phyloP scores from a whole-genome alignment of 257 asterid genomes.

The Euphrasia confusa region DNA sequence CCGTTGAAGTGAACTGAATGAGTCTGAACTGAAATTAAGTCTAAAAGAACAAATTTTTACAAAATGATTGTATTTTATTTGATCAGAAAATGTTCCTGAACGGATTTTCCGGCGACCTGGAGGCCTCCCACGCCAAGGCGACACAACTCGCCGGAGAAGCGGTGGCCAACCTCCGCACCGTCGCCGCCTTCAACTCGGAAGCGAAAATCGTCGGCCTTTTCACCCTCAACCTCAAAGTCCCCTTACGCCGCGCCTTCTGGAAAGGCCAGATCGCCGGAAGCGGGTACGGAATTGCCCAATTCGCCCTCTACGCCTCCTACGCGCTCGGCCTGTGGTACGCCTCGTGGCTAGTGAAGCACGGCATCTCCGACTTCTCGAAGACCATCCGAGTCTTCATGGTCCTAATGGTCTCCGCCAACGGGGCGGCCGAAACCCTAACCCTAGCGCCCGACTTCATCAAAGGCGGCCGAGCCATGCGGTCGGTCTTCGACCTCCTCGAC shows the following conservation, averaged over 20 bases:
- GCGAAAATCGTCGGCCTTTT: slow-evolving; percentile 62
- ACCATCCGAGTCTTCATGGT: slow-evolving; percentile 93
- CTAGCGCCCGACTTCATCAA: slow-evolving; percentile 86
- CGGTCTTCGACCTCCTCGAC: slow-evolving; percentile 80
- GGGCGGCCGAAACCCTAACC: slow-evolving; percentile 87
- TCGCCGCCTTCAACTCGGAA: slow-evolving; percentile 87
- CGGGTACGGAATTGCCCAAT: slow-evolving; percentile 83
- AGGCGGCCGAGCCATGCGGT: slow-evolving; percentile 88
- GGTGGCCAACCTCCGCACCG: slow-evolving; percentile 73
- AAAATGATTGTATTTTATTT: background rate
- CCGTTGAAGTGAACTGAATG: too few species aligned
- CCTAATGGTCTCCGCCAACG: slow-evolving; percentile 90
- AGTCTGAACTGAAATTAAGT: too few species aligned
- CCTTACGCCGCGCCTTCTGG: slow-evolving; percentile 82
- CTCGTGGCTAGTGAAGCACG: slow-evolving; percentile 86
- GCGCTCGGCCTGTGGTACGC: slow-evolving; percentile 95
- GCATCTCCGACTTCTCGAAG: slow-evolving; percentile 82
- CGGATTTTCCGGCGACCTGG: slow-evolving; percentile 88
- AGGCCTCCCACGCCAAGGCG: slow-evolving; percentile 83
- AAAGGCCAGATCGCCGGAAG: slow-evolving; percentile 89
- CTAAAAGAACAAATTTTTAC: too few species aligned
- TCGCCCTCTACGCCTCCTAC: slow-evolving; percentile 74
- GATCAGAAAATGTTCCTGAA: slow-evolving; percentile 83
- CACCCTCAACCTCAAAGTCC: slow-evolving; percentile 50
- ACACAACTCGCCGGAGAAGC: slow-evolving; percentile 94